Percentiles rank a stretch among this genome's conserved stretches.
Evolutionary conservation across 2,329 filamentous ascomycete species (phyloP).

Genomic region (Aspergillus fumigatus): DNA sequence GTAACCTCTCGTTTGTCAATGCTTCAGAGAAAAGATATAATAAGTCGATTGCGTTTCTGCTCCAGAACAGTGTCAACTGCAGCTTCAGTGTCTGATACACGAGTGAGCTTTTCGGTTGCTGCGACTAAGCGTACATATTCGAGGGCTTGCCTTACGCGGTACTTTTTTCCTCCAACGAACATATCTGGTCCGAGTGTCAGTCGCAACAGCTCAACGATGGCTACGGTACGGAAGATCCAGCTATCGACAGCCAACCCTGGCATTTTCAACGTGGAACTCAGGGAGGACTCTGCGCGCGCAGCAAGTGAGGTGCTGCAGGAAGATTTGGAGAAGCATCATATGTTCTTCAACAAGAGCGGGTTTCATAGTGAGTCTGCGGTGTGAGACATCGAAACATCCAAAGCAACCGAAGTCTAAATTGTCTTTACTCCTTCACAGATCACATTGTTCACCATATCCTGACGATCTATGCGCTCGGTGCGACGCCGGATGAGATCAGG

Average conservation of each 20-base stretch:
- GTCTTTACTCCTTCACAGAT: constrained; percentile 39
- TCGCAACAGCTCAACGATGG: constrained; percentile 34
- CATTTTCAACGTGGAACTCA: constrained; percentile 45
- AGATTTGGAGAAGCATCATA: constrained; percentile 69
- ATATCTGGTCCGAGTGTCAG: background rate
- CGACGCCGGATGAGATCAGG: constrained; percentile 56
- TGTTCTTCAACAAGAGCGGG: constrained; percentile 70
- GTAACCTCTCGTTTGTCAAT: background rate
- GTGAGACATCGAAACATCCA: background rate
- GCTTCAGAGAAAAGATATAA: background rate
- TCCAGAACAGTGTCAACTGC: background rate
- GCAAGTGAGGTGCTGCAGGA: constrained; percentile 67
- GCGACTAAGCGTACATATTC: background rate
- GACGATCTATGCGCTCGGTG: constrained; percentile 70
- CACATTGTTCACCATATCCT: constrained; percentile 78
- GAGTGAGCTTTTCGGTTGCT: no score
- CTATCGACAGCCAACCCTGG: constrained; percentile 43
- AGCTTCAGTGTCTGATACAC: no score
- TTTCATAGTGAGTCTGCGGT: constrained; percentile 57
- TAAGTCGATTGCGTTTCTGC: background rate
- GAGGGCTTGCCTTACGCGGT: background rate
- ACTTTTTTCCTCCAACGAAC: background rate
- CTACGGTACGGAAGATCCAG: constrained; percentile 45
- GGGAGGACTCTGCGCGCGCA: constrained; percentile 56
- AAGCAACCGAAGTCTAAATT: background rate